These are phyloP conservation scores for Phycomyces nitens DNA, from an alignment of 192 early-diverging fungal genomes.

Conservation along the genomic window DNA sequence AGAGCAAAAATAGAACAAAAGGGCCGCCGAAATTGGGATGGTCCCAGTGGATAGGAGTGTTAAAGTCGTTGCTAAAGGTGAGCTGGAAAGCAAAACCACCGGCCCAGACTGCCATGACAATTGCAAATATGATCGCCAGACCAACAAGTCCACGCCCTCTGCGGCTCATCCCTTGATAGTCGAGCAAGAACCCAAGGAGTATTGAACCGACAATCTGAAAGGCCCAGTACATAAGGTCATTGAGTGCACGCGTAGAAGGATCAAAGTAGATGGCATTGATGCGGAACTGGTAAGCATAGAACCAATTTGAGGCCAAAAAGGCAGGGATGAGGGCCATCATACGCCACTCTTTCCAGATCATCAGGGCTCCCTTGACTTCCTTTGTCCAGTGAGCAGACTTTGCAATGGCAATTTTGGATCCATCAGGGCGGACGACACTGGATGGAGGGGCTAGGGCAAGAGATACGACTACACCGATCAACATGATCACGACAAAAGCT, in stretches of 20 bases:
- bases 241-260: conserved; percentile 64
- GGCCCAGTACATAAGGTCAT: conserved; percentile 70
- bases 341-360: conserved; percentile 57
- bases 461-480: conserved; percentile 17
- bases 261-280: conserved; percentile 67
- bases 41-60: conserved; percentile 48
- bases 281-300: conserved; percentile 71
- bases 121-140: conserved; percentile 13
- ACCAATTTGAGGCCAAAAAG: conserved; percentile 74
- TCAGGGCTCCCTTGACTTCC: conserved; percentile 48
- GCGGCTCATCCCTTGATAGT: conserved; percentile 25
- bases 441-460: conserved; percentile 34
- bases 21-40: conserved; percentile 29
- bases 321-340: conserved; percentile 64
- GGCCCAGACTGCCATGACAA: conserved; percentile 26
- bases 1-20: conserved; percentile 65
- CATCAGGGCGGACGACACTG: conserved; percentile 63
- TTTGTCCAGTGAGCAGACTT: conserved; percentile 58
- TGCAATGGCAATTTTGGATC: conserved; percentile 54
- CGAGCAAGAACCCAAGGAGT: conserved; percentile 22
- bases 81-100: conserved; percentile 32
- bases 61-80: conserved; percentile 34
- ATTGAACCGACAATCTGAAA: conserved; percentile 31
- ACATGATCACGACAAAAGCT: conserved; percentile 32
- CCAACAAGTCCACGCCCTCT: conserved; percentile 24